Percentiles rank a stretch among this genome's conserved stretches.
phyloP scores from a whole-genome alignment of 106 monocot species.

The Vanilla planifolia region DNA sequence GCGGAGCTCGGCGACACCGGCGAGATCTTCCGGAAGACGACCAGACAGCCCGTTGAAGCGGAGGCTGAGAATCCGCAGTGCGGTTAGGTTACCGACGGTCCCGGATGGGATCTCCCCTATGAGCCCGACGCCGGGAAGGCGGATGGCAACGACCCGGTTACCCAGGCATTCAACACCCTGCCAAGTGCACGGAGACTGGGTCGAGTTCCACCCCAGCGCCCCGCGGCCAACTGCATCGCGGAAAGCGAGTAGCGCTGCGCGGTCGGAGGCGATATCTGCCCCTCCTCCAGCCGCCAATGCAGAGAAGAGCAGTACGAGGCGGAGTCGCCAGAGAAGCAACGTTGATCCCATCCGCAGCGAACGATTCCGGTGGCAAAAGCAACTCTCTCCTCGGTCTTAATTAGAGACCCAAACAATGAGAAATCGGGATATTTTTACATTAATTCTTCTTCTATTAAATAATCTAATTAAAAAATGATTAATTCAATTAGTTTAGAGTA shows the following conservation, averaged over 20 bases:
- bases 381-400: no score
- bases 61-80: slow-evolving; percentile 58
- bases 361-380: no score
- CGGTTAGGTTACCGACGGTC: slow-evolving; percentile 54
- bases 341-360: slow-evolving; percentile 16
- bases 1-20: slow-evolving; percentile 26
- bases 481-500: no score
- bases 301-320: slow-evolving; percentile 19
- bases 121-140: slow-evolving; percentile 62
- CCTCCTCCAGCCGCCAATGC: slow-evolving; percentile 1
- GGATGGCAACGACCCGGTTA: slow-evolving; percentile 53
- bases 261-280: slow-evolving; percentile 44
- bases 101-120: slow-evolving; percentile 52
- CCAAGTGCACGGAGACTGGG: slow-evolving; percentile 56
- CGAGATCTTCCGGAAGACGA: slow-evolving; percentile 53
- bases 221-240: slow-evolving; percentile 34
- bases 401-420: no score
- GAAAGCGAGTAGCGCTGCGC: slow-evolving; percentile 41
- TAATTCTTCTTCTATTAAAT: no score
- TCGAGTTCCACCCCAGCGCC: slow-evolving; percentile 27
- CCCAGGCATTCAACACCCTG: slow-evolving; percentile 43
- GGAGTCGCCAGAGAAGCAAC: slow-evolving; percentile 1
- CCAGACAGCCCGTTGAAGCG: slow-evolving; percentile 65
- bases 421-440: no score
- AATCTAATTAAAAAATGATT: no score